Evolutionary conservation across 306 rosid genomes (phyloP).

Genomic region (Trifolium dubium): DNA sequence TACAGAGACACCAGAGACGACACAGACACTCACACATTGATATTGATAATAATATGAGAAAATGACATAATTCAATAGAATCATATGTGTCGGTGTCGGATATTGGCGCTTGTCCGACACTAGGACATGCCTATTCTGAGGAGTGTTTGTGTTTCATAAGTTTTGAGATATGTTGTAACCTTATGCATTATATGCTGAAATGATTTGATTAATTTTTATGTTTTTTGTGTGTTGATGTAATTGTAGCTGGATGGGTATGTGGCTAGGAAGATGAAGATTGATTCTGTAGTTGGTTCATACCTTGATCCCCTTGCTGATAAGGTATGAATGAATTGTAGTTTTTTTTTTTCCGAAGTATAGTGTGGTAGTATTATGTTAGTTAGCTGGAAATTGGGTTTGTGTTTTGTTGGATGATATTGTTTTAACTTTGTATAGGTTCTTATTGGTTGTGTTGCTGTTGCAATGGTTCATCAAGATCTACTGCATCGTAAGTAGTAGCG

Average conservation of each 20-base stretch:
- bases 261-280: conserved; percentile 88
- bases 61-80: too few species aligned
- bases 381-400: conserved; percentile 3
- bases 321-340: conserved; percentile 47
- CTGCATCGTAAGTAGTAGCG: conserved; percentile 73
- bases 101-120: too few species aligned
- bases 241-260: conserved; percentile 81
- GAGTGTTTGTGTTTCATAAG: background rate
- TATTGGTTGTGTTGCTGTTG: conserved; percentile 88
- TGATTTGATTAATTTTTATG: background rate
- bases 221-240: conserved; percentile 16
- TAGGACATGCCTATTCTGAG: too few species aligned
- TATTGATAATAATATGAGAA: too few species aligned
- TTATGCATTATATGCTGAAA: background rate
- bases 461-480: conserved; percentile 85
- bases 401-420: conserved; percentile 26
- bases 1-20: too few species aligned
- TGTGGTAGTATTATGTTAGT: conserved; percentile 17
- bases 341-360: background rate
- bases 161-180: background rate
- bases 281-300: conserved; percentile 96
- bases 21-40: too few species aligned
- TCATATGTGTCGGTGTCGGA: too few species aligned
- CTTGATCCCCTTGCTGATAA: conserved; percentile 98
- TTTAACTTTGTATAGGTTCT: conserved; percentile 65